These are phyloP conservation scores for Erodium texanum DNA, from an alignment of 441 rosid genomes.

Conservation along the genomic window DNA sequence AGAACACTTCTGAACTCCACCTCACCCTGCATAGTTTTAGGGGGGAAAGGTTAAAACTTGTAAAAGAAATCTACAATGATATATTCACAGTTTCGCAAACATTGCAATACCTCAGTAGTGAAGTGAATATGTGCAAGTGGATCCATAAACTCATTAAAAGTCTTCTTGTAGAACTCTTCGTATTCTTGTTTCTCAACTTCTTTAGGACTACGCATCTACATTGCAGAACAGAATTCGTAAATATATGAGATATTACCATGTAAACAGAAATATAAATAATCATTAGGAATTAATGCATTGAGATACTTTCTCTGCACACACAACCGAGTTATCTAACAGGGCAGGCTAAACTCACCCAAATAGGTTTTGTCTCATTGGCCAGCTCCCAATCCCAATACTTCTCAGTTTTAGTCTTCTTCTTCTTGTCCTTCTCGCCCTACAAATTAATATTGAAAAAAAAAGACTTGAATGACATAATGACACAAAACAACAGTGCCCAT, in stretches of 20 bases:
- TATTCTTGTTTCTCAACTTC: conserved; percentile 79
- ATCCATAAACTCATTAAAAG: conserved; percentile 87
- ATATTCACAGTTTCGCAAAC: background rate
- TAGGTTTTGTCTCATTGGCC: conserved; percentile 87
- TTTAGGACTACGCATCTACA: conserved; percentile 70
- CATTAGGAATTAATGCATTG: background rate
- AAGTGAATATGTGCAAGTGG: conserved; percentile 80
- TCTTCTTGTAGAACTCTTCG: conserved; percentile 84
- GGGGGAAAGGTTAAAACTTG: conserved; percentile 10
- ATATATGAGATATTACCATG: conserved; percentile 1
- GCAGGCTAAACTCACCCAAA: conserved; percentile 57
- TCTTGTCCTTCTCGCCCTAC: conserved; percentile 42
- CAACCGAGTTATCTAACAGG: background rate
- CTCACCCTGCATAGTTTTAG: conserved; percentile 57
- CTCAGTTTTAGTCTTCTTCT: conserved; percentile 78
- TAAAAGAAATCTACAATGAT: conserved; percentile 4
- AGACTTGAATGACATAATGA: background rate
- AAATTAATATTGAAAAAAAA: conserved; percentile 2
- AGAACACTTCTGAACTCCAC: conserved; percentile 94
- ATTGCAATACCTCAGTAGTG: conserved; percentile 66
- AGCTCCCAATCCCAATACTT: conserved; percentile 98
- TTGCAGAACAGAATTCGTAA: conserved; percentile 9
- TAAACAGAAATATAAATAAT: background rate
- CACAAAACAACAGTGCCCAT: conserved; percentile 1
- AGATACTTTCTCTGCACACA: background rate